These are phyloP conservation scores for Purpureocillium takamizusanense DNA, from an alignment of 2,329 filamentous ascomycete genomes.

Conservation along the genomic window DNA sequence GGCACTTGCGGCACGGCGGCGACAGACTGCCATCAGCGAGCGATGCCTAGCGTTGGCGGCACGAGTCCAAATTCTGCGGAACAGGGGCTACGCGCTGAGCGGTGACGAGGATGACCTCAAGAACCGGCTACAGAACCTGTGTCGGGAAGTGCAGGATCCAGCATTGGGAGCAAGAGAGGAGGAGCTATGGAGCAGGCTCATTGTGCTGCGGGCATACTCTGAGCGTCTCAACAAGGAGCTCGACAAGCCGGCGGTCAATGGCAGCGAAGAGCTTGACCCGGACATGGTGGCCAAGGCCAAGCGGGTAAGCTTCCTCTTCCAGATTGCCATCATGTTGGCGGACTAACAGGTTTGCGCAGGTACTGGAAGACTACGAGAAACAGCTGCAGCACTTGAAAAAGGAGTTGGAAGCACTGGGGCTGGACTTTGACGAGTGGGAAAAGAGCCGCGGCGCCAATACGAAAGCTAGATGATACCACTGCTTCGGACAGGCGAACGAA, in stretches of 20 bases:
- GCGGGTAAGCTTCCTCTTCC: constrained; percentile 45
- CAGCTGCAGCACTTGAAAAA: constrained; percentile 69
- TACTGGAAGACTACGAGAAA: constrained; percentile 73
- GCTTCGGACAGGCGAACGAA: too few species aligned
- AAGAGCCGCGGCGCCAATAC: constrained; percentile 34
- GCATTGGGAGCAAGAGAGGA: constrained; percentile 67
- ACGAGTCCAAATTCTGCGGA: constrained; percentile 71
- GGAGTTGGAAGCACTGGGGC: constrained; percentile 55
- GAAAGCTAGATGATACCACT: constrained; percentile 18
- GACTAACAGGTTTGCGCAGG: constrained; percentile 35
- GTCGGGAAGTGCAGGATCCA: constrained; percentile 64
- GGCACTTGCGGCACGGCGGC: constrained; percentile 61
- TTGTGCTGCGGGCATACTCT: constrained; percentile 64
- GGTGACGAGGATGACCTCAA: constrained; percentile 71
- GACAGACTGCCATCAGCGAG: constrained; percentile 64
- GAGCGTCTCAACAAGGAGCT: constrained; percentile 65
- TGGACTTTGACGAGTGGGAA: constrained; percentile 48
- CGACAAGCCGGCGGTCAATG: constrained; percentile 52
- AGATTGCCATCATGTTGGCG: background rate
- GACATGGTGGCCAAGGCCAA: constrained; percentile 64
- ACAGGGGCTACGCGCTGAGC: constrained; percentile 72
- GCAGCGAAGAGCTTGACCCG: constrained; percentile 52
- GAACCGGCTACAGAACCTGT: constrained; percentile 59
- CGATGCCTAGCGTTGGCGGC: constrained; percentile 67
- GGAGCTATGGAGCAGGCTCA: constrained; percentile 77